A percentile compares a stretch with the other conserved stretches of the same genome.
Evolutionary conservation across 176 grass and related monocot genomes (phyloP).

Genomic region (Triticum urartu): DNA sequence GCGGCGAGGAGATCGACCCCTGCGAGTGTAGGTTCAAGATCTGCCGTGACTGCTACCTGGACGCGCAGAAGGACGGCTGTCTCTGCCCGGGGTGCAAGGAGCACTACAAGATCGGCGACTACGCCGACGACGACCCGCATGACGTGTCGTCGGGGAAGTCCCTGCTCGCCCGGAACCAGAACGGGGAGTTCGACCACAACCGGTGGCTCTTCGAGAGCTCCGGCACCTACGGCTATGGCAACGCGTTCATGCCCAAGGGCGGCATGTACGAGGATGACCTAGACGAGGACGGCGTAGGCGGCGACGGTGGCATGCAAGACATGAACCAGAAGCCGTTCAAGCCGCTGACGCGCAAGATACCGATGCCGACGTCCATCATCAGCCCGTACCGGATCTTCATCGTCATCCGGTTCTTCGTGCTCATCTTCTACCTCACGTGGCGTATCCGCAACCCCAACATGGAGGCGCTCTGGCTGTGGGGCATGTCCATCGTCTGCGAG

Average conservation of each 20-base stretch:
- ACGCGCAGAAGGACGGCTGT: constrained; percentile 72
- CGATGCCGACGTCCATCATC: constrained; percentile 80
- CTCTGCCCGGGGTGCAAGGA: constrained; percentile 93
- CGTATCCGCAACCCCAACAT: constrained; percentile 79
- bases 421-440: constrained; percentile 88
- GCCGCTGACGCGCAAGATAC: constrained; percentile 82
- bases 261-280: constrained; percentile 64
- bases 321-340: constrained; percentile 83
- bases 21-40: constrained; percentile 95
- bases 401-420: constrained; percentile 64
- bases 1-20: constrained; percentile 71
- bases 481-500: constrained; percentile 96
- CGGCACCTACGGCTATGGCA: constrained; percentile 93
- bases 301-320: constrained; percentile 21
- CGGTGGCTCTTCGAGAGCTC: constrained; percentile 95
- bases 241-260: constrained; percentile 67
- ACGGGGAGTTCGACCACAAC: constrained; percentile 90
- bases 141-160: constrained; percentile 52
- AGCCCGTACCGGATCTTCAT: constrained; percentile 94
- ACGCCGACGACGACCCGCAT: constrained; percentile 64
- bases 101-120: constrained; percentile 86
- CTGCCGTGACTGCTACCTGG: constrained; percentile 91
- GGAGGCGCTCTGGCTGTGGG: constrained; percentile 93
- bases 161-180: constrained; percentile 62
- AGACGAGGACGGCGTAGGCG: constrained; percentile 24